phyloP scores from a whole-genome alignment of 2,329 filamentous ascomycete species.

The Scedosporium minutisporum region DNA sequence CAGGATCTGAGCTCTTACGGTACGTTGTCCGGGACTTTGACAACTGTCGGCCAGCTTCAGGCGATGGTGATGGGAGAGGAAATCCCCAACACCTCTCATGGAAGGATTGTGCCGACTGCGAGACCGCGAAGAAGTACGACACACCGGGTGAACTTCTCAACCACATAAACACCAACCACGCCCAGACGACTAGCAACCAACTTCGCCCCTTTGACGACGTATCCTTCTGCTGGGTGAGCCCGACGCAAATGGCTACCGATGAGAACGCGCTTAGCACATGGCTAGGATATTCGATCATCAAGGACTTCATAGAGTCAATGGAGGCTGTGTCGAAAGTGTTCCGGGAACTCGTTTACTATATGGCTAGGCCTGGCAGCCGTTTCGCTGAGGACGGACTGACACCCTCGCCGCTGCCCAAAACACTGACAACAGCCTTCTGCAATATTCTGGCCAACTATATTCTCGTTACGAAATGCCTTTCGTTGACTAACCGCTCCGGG shows the following conservation, averaged over 20 bases:
- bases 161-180: neutral
- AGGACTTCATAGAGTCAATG: neutral
- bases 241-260: neutral
- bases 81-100: neutral
- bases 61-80: neutral
- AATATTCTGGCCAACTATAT: neutral
- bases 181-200: neutral
- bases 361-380: neutral
- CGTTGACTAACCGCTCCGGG: neutral
- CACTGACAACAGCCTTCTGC: neutral
- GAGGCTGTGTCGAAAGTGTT: neutral
- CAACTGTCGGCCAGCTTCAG: neutral
- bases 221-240: neutral
- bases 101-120: neutral
- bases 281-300: neutral
- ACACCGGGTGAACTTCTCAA: neutral
- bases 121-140: neutral
- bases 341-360: neutral
- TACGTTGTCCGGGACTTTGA: neutral
- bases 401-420: neutral
- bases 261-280: neutral
- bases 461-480: neutral
- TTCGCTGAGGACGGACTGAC: neutral
- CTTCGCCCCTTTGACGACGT: neutral
- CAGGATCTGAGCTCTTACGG: too few species aligned